A percentile compares a stretch with the other conserved stretches of the same genome.
Evolutionary conservation across 257 asterid genomes (phyloP).

Genomic region (Ilex asprella): DNA sequence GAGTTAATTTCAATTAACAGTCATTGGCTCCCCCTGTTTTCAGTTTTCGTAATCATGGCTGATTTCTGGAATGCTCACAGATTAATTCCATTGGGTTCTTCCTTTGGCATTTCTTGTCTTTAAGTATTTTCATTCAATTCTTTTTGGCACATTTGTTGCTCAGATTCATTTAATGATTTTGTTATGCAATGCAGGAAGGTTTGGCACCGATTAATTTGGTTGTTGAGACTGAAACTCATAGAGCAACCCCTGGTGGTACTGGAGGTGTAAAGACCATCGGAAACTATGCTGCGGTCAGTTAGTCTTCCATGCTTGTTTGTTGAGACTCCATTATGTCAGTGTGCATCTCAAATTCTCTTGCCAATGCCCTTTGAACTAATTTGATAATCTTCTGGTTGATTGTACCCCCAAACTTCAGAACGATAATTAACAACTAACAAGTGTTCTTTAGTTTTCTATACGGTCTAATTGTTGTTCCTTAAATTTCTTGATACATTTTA

Average conservation of each 20-base stretch:
- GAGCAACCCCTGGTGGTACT: conserved; percentile 99
- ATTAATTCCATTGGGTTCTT: too few species aligned
- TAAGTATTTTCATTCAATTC: not conserved
- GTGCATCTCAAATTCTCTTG: not conserved
- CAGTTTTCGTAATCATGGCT: too few species aligned
- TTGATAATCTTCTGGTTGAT: not conserved
- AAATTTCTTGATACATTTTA: too few species aligned
- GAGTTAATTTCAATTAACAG: too few species aligned
- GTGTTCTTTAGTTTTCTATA: too few species aligned
- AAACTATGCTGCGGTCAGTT: conserved; percentile 88
- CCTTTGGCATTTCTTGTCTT: too few species aligned
- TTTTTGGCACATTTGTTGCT: not conserved
- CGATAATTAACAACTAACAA: too few species aligned
- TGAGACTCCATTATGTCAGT: not conserved
- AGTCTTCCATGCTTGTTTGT: conserved; percentile 1
- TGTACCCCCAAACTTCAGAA: not conserved
- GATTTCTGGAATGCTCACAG: too few species aligned
- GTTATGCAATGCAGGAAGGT: conserved; percentile 65
- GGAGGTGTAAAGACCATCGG: conserved; percentile 96
- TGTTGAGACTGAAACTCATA: conserved; percentile 90
- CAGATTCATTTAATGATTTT: not conserved
- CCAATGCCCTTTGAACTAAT: conserved; percentile 1
- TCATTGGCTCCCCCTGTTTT: too few species aligned
- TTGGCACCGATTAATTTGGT: conserved; percentile 88
- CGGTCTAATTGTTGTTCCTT: too few species aligned